Base-by-base conservation (phyloP, 768 basidiomycete genomes). In the Pulveroboletus frians region DNA sequence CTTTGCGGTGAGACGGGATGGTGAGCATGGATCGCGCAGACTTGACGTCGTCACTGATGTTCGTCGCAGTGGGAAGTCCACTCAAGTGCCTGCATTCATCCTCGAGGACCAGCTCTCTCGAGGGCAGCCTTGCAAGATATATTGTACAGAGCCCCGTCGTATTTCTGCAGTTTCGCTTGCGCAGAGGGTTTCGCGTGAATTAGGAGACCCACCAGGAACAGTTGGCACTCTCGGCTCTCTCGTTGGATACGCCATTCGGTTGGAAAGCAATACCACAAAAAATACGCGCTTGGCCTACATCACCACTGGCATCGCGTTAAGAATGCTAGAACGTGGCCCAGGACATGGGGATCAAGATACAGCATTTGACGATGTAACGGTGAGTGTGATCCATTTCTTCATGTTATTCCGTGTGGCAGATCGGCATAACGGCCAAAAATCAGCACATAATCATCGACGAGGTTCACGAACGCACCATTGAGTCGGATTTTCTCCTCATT, bases 371-470 rank as follows among this genome's bases (percentile, higher is more conserved):
- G 94, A 97, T 54, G 83, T 97, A 47, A 97, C 96, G n/a, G 92
- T 91, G 57, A 67, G 78, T 55, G 31, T 17, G n/a, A 40, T 43
- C 37, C 35, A 38, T 46, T 45, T 49, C 43, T 51, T 53, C 32
- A 14, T 36, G 26, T 36, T 11, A 10, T 49, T 21, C 9, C 30
- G 29, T 21, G 31, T 52, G 41, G 21, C 35, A 30, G 32, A 42
- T 32, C 29, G 10, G 18, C 47, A 20, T 43, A 37, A 55, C 18
- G 43, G 21, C 11, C 14, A 20, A 32, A 46, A 53, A 32, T 15
- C 45, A 92, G 90, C 93, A 96, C 61, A 84, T 99, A 63, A 86
- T 99, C 51, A 86, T 98, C 37, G 95, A 99, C 57, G 95, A 99
- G 84, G 91, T 96, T 40, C 95, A 99, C 60, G 95, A 99, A 71